These are phyloP conservation scores for Herpetomonas tarakana DNA, from an alignment of 208 protist species.

Conservation along the genomic window DNA sequence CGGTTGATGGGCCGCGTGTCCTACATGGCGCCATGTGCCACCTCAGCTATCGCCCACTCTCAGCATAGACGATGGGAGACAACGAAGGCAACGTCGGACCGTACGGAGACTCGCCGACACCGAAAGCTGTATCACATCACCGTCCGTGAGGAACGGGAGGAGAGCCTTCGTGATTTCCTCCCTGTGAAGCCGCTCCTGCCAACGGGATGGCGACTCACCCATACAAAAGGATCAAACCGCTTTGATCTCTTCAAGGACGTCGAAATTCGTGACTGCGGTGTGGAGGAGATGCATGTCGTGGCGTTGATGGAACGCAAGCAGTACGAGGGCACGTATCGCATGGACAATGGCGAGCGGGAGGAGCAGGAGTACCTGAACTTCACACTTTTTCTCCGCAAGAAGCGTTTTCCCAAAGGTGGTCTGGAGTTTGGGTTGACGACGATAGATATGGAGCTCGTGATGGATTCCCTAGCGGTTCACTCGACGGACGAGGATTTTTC, in stretches of 20 bases:
- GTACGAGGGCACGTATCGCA: conserved; percentile 80
- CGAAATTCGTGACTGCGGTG: conserved; percentile 56
- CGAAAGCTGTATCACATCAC: conserved; percentile 49
- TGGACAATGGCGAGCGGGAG: conserved; percentile 85
- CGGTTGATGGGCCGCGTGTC: too few species aligned
- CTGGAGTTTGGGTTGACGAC: conserved; percentile 83
- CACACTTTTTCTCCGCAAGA: conserved; percentile 66
- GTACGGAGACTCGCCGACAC: conserved; percentile 22
- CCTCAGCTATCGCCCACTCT: too few species aligned
- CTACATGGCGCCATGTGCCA: too few species aligned
- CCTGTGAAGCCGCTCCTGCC: conserved; percentile 63
- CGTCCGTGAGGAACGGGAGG: conserved; percentile 61
- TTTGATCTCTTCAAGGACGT: conserved; percentile 73
- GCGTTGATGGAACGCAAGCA: conserved; percentile 73
- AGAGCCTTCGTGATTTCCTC: conserved; percentile 80
- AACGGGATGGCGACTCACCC: conserved; percentile 56
- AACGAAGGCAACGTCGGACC: not conserved
- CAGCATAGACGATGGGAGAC: too few species aligned
- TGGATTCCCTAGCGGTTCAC: conserved; percentile 78
- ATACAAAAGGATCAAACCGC: conserved; percentile 46
- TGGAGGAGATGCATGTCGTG: conserved; percentile 64
- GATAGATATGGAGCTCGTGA: conserved; percentile 86
- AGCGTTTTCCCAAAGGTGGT: conserved; percentile 38
- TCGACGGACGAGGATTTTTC: conserved; percentile 47
- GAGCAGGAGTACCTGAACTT: conserved; percentile 88